phyloP scores from a whole-genome alignment of 164 flowering plant species.

The Annona cherimola region DNA sequence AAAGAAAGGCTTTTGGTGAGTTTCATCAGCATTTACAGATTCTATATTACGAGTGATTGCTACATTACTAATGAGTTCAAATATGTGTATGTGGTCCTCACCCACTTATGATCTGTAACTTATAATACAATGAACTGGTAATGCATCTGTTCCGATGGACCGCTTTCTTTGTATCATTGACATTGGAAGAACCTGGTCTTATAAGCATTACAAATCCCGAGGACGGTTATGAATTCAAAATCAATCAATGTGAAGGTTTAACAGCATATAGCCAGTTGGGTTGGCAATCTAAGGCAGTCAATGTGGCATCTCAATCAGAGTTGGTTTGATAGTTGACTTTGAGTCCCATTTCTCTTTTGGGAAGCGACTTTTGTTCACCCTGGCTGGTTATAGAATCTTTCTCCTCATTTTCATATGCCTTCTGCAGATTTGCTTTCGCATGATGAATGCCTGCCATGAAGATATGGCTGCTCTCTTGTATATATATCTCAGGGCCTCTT shows the following conservation, averaged over 20 bases:
- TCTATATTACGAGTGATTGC: not conserved
- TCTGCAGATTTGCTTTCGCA: too few relatives aligned
- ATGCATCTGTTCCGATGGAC: not conserved
- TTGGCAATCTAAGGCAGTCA: not conserved
- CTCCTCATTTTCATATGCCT: not conserved
- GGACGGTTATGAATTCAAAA: not conserved
- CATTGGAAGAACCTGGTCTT: not conserved
- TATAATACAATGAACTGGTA: not conserved
- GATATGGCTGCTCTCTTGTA: not conserved
- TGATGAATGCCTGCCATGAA: not conserved
- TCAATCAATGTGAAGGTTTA: not conserved
- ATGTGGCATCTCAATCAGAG: not conserved
- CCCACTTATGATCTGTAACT: not conserved
- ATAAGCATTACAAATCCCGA: not conserved
- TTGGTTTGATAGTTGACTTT: not conserved
- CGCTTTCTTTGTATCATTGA: not conserved
- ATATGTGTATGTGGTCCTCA: not conserved
- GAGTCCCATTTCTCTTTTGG: not conserved
- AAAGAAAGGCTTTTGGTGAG: constrained; percentile 89
- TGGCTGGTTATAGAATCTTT: not conserved
- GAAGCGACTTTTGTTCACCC: not conserved
- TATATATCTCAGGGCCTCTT: not conserved
- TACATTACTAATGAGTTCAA: not conserved
- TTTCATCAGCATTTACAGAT: constrained; percentile 15
- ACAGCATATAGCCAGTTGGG: not conserved